Evolutionary conservation across 352 stramenopile genomes (phyloP), one percentile per base, ranked within the genome.

Genomic region (Phytophthora aleatoria): DNA sequence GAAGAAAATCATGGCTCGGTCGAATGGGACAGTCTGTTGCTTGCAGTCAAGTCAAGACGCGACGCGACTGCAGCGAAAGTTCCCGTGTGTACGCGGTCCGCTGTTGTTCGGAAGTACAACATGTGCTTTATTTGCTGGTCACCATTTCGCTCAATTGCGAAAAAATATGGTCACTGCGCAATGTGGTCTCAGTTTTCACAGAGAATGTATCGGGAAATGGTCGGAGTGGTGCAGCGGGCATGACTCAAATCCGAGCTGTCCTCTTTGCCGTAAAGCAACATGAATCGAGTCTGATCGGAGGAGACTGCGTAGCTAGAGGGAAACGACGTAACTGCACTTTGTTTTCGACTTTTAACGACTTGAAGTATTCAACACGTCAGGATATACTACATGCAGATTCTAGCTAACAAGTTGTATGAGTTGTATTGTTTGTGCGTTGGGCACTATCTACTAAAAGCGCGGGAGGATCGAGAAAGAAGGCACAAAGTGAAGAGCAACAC

Each of bases 11-110:
- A 53, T 20, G 56, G 57, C 1, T 55, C 47, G 3, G 24, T 71
- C 1, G 33, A 63, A 33, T 71, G 69, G 64, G n/a, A 64, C 1
- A 72, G 64, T 47, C 27, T 73, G 1, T 30, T 73, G 27, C 61
- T 68, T 13, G 8, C 61, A 9, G 52, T 38, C 11, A 68, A 63
- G 47, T n/a, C 49, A 7, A 47, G 11, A 42, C 11, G 26, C n/a
- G 39, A 48, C 3, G 13, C 28, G 0, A 53, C 3, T 30, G 48
- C 41, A 38, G 27, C 28, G 3, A 41, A 38, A 28, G 3, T 56
- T 2, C 36, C 54, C 36, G 44, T 15, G 5, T 24, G 12, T 15
- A 30, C 35, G 3, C 35, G 15, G 11, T 64, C 57, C 5, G 7
- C 1, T 26, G 24, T 54, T 2, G 48, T 41, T 41, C 28, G 38